Base-by-base conservation (phyloP, 2,329 filamentous ascomycete species). In the Ceratocystiopsis sp. region DNA sequence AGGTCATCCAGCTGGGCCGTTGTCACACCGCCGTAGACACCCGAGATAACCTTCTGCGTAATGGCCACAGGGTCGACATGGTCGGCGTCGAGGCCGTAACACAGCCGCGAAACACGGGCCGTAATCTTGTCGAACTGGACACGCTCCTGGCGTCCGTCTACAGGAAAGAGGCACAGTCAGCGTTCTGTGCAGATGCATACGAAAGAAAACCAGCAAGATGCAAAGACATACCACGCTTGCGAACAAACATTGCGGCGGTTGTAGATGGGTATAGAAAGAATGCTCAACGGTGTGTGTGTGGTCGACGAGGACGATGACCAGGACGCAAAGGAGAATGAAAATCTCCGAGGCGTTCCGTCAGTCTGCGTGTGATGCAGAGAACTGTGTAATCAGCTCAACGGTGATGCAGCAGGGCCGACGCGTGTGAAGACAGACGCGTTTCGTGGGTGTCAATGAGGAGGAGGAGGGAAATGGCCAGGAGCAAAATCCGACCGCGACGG, bases 81-180 rank as follows among this genome's bases (percentile, higher is more conserved):
- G 54, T 73, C 89, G 41, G 83, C 76, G 60, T 98, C 91, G 46
- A 98, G 80, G 52, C 89, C 89, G 64, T 98, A 98, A 75, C 91
- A 98, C 59, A 98, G 73, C 57, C 91, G 79, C 39, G 91, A 96
- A 53, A 98, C 91, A 65, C 91, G 86, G 56, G 91, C 91, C 58
- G 91, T 96, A 75, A 98, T 98, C 71, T 98, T 98, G 74, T 98
- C 91, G 70, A 98, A 98, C 64, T 98, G 91, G 52, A 98, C 91
- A 64, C 91, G 91, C 75, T 98, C 91, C 71, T 96, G 94, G 72
- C 91, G 91, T 67, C 89, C 89, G 75, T 98, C 91, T 96, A 44
- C 10, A n/a, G 19, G 19, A 7, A 21, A 54, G 45, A 66, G 37
- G 58, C 40, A 40, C 38, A 25, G 32, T 37, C 5, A 17, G 29